Evolutionary conservation across 2,329 filamentous ascomycete genomes (phyloP).

Genomic region (Colletotrichum chrysophilum): DNA sequence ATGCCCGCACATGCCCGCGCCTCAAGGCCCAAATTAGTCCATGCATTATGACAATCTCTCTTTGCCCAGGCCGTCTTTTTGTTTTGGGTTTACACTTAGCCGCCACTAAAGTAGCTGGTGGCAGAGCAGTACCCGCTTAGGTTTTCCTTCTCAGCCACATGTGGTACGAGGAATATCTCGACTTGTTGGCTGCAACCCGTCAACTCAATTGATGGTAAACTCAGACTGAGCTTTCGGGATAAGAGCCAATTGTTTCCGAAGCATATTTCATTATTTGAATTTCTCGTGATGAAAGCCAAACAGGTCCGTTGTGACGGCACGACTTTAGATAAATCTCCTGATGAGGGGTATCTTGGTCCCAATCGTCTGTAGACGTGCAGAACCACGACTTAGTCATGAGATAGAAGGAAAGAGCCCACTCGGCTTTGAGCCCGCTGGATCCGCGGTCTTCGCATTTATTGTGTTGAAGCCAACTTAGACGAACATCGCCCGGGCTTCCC

Average conservation of each 20-base stretch:
- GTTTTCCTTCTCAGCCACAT: not conserved
- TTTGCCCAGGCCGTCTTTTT: not conserved
- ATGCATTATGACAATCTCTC: not conserved
- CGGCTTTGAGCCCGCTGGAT: accelerated
- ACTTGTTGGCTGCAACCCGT: not conserved
- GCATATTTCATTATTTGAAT: too few relatives aligned
- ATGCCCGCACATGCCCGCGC: not conserved
- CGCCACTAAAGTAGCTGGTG: not conserved
- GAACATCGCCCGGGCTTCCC: not conserved
- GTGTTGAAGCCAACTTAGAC: not conserved
- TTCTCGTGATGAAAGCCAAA: too few relatives aligned
- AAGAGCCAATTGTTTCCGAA: not conserved
- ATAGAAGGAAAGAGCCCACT: not conserved
- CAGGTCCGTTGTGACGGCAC: too few relatives aligned
- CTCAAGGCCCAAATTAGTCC: not conserved
- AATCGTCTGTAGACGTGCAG: not conserved
- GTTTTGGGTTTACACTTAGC: not conserved
- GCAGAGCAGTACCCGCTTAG: not conserved
- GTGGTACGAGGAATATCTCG: not conserved
- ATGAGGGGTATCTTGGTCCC: too few relatives aligned
- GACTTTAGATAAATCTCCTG: too few relatives aligned
- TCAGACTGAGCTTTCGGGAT: not conserved
- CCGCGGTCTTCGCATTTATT: not conserved
- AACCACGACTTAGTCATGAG: not conserved
- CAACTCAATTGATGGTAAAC: accelerated